Percentiles rank a stretch among this genome's conserved stretches.
Evolutionary conservation across 1,139 yeast genomes (phyloP).

Genomic region (Suhomyces anneliseae): DNA sequence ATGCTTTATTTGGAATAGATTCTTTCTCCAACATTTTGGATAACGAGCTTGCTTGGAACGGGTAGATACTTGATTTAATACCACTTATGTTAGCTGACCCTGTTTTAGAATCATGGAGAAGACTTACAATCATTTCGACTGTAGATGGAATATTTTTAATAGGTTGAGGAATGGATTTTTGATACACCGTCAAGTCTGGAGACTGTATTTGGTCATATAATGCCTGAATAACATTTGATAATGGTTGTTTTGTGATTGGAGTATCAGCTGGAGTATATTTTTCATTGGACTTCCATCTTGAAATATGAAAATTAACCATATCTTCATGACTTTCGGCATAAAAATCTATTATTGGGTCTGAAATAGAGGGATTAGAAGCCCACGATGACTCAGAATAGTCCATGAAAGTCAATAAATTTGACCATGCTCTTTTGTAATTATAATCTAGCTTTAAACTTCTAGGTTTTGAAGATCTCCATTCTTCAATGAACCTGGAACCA

Average conservation of each 20-base stretch:
- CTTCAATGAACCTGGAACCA: slow-evolving; percentile 32
- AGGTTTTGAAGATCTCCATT: slow-evolving; percentile 29
- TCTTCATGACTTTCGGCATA: not conserved
- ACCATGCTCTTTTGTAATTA: slow-evolving; percentile 31
- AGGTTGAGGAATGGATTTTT: slow-evolving; percentile 10
- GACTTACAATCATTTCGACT: not conserved
- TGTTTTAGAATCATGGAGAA: not conserved
- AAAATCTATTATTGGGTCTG: slow-evolving; percentile 1
- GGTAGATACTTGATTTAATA: slow-evolving; percentile 49
- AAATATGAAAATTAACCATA: slow-evolving; percentile 28
- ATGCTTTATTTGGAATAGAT: slow-evolving; percentile 26
- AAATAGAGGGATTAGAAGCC: slow-evolving; percentile 3
- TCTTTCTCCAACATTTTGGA: slow-evolving; percentile 61
- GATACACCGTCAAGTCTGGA: slow-evolving; percentile 31
- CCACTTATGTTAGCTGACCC: slow-evolving; percentile 37
- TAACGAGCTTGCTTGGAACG: slow-evolving; percentile 58
- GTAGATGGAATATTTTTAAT: not conserved
- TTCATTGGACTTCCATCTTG: slow-evolving; percentile 28
- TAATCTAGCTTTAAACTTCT: slow-evolving; percentile 21
- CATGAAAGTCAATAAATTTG: slow-evolving; percentile 29
- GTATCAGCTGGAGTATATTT: not conserved
- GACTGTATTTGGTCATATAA: slow-evolving; percentile 43
- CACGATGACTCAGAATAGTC: slow-evolving; percentile 37
- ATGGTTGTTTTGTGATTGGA: slow-evolving; percentile 3
- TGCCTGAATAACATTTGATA: slow-evolving; percentile 25